Evolutionary conservation across 768 basidiomycete species (phyloP).

Genomic region (Suillus americanus): DNA sequence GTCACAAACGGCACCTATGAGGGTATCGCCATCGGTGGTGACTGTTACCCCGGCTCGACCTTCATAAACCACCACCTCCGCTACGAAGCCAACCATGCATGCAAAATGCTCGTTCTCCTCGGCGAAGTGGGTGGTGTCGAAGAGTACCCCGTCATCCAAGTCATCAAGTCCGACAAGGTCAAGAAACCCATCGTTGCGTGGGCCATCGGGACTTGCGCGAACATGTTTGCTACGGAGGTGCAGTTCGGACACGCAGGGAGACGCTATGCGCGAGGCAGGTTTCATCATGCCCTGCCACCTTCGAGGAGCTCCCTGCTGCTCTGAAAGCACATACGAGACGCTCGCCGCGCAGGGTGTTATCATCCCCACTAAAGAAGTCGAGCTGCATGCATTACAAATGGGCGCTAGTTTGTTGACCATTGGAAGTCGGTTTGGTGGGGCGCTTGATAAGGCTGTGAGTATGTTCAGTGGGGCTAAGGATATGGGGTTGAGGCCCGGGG

Average conservation of each 20-base stretch:
- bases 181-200: constrained; percentile 99
- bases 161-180: constrained; percentile 89
- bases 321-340: constrained; percentile 79
- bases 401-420: constrained; percentile 99
- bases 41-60: constrained; percentile 96
- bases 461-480: constrained; percentile 95
- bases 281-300: constrained; percentile 97
- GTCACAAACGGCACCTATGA: constrained; percentile 98
- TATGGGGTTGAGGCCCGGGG: constrained; percentile 92
- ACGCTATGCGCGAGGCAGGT: constrained; percentile 93
- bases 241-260: constrained; percentile 98
- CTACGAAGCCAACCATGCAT: constrained; percentile 94
- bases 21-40: constrained; percentile 99
- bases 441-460: constrained; percentile 92
- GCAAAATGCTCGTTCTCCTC: constrained; percentile 98
- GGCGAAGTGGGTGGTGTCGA: constrained; percentile 99
- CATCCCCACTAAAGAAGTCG: constrained; percentile 70
- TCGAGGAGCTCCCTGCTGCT: constrained; percentile 81
- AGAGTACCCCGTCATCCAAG: constrained; percentile 98
- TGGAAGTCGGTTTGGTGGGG: constrained; percentile 97
- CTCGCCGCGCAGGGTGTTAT: constrained; percentile 74
- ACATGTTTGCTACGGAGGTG: constrained; percentile 99
- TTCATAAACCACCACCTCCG: constrained; percentile 99
- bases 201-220: constrained; percentile 99
- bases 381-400: constrained; percentile 99